Conservation (phyloP, 495 filamentous ascomycete genomes). For the Saxispiralis lemnorum region DNA sequence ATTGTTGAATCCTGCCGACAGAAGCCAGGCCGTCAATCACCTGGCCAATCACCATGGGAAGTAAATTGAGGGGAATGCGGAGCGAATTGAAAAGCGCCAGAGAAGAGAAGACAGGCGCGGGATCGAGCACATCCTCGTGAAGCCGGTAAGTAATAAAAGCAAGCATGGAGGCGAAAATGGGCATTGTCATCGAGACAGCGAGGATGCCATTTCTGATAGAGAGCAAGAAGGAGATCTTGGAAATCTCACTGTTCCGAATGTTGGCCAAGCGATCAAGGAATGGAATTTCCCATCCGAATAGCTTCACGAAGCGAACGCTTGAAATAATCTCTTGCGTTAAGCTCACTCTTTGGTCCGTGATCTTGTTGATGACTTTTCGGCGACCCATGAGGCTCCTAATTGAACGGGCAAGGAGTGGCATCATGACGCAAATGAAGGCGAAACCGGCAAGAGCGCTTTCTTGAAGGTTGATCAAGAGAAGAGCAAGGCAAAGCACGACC, state of each 20-base stretch:
- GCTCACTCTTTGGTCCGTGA: slow-evolving; percentile 79
- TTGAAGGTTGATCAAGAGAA: slow-evolving; percentile 68
- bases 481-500: slow-evolving; percentile 55
- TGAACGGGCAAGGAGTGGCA: slow-evolving; percentile 55
- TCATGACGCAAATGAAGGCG: slow-evolving; percentile 55
- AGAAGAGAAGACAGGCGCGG: slow-evolving; percentile 77
- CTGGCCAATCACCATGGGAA: slow-evolving; percentile 77
- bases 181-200: slow-evolving; percentile 52
- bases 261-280: slow-evolving; percentile 61
- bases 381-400: slow-evolving; percentile 54
- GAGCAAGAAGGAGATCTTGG: slow-evolving; percentile 59
- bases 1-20: slow-evolving; percentile 68
- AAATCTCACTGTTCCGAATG: slow-evolving; percentile 58
- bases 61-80: slow-evolving; percentile 70
- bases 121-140: slow-evolving; percentile 41
- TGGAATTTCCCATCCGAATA: slow-evolving; percentile 80
- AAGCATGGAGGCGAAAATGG: slow-evolving; percentile 85
- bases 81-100: slow-evolving; percentile 83
- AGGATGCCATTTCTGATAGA: slow-evolving; percentile 71
- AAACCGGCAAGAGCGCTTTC: slow-evolving; percentile 84
- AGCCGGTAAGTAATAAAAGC: slow-evolving; percentile 85
- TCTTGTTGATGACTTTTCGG: slow-evolving; percentile 65
- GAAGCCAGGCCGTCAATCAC: slow-evolving; percentile 79
- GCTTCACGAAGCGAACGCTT: slow-evolving; percentile 86
- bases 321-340: slow-evolving; percentile 86